A percentile compares a stretch with the other conserved stretches of the same genome.
Evolutionary conservation across 176 grass and related monocot genomes (phyloP).

Genomic region (Avena atlantica): DNA sequence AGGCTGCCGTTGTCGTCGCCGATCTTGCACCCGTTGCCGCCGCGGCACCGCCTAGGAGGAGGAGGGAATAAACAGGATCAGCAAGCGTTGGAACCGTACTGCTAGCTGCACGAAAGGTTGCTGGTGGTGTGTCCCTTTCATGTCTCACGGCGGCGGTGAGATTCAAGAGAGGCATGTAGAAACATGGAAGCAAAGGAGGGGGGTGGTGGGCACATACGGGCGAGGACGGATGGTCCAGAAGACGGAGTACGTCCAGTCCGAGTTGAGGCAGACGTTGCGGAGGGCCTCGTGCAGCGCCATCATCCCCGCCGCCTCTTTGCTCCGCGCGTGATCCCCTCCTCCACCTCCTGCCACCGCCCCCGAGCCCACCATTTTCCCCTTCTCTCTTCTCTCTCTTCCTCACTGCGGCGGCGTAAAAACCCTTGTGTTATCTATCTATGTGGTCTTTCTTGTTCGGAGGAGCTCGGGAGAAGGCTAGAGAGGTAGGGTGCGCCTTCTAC

Average conservation of each 20-base stretch:
- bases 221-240: conserved; percentile 99
- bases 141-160: not conserved
- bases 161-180: not conserved
- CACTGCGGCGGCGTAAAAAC: conserved; percentile 31
- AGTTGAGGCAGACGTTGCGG: conserved; percentile 92
- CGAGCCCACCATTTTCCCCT: conserved; percentile 78
- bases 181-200: not conserved
- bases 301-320: conserved; percentile 98
- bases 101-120: no score
- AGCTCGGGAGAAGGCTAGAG: conserved; percentile 28
- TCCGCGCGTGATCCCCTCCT: conserved; percentile 69
- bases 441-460: not conserved
- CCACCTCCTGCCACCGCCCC: conserved; percentile 55
- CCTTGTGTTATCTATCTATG: not conserved
- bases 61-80: not conserved
- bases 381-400: not conserved
- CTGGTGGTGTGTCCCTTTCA: not conserved
- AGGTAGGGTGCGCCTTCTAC: conserved; percentile 23
- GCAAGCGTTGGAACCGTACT: not conserved
- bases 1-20: conserved; percentile 99
- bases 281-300: conserved; percentile 97
- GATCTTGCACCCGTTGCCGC: conserved; percentile 95
- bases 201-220: conserved; percentile 51
- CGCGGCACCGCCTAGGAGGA: conserved; percentile 72
- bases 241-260: conserved; percentile 99